These are phyloP conservation scores for Penstemon eatonii DNA, from an alignment of 257 asterid species.

Conservation along the genomic window DNA sequence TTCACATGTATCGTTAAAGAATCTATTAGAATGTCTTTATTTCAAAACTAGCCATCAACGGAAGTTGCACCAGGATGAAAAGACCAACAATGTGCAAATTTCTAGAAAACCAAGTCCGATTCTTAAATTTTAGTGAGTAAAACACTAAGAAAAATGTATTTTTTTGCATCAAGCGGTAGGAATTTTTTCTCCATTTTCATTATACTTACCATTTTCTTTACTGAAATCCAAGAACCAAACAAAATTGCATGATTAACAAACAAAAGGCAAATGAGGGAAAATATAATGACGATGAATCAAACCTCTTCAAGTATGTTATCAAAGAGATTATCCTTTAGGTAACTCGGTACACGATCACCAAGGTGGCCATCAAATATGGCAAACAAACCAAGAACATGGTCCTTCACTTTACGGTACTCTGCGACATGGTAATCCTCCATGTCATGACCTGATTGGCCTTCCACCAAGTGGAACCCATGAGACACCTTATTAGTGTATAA, in stretches of 20 bases:
- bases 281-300: constrained; percentile 3
- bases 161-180: no score
- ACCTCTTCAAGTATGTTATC: constrained; percentile 77
- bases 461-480: constrained; percentile 73
- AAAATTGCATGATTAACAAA: constrained; percentile 18
- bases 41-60: neutral
- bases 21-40: neutral
- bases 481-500: constrained; percentile 41
- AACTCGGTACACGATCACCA: constrained; percentile 73
- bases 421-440: constrained; percentile 89
- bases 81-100: no score
- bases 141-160: no score
- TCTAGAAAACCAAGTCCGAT: no score
- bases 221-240: no score
- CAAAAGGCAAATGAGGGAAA: neutral
- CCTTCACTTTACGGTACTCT: constrained; percentile 56
- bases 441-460: constrained; percentile 78
- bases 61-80: no score
- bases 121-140: no score
- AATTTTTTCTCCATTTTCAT: no score
- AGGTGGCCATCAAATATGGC: constrained; percentile 80
- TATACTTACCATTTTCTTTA: no score
- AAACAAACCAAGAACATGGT: constrained; percentile 67
- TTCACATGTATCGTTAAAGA: neutral
- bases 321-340: constrained; percentile 64